phyloP scores from a whole-genome alignment of 2,329 filamentous ascomycete species.

The Penicillium sp. region DNA sequence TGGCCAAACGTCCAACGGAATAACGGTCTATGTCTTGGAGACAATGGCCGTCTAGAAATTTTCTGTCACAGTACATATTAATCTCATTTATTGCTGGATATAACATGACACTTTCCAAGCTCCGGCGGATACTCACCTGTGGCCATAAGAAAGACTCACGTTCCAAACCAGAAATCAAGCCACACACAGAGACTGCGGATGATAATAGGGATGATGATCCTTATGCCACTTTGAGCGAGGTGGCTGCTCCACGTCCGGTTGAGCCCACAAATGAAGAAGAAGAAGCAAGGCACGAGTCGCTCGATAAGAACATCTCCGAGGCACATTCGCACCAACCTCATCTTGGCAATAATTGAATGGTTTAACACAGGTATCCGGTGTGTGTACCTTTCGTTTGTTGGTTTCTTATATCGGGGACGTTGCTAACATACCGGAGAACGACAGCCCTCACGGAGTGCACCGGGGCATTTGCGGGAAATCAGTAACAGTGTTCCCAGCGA shows the following conservation, averaged over 20 bases:
- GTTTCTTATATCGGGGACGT: background rate
- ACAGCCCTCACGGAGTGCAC: background rate
- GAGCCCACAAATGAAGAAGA: background rate
- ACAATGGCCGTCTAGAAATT: background rate
- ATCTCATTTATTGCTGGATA: background rate
- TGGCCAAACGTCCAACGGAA: background rate
- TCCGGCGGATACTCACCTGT: background rate
- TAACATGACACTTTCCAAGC: background rate
- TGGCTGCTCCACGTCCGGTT: background rate
- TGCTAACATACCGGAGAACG: background rate
- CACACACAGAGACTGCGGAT: background rate
- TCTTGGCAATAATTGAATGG: constrained; percentile 3
- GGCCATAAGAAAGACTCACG: background rate
- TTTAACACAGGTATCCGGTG: background rate
- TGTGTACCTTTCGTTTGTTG: too few species aligned
- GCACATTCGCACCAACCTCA: background rate
- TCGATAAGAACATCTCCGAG: background rate
- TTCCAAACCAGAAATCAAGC: background rate
- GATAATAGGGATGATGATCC: background rate
- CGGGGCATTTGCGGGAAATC: too few species aligned
- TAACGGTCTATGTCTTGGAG: background rate
- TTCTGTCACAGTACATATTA: background rate
- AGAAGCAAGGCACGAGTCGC: background rate
- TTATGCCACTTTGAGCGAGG: background rate
- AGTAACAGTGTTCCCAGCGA: background rate